phyloP scores from a whole-genome alignment of 176 grass and related monocot species.

The Carex cristatella region DNA sequence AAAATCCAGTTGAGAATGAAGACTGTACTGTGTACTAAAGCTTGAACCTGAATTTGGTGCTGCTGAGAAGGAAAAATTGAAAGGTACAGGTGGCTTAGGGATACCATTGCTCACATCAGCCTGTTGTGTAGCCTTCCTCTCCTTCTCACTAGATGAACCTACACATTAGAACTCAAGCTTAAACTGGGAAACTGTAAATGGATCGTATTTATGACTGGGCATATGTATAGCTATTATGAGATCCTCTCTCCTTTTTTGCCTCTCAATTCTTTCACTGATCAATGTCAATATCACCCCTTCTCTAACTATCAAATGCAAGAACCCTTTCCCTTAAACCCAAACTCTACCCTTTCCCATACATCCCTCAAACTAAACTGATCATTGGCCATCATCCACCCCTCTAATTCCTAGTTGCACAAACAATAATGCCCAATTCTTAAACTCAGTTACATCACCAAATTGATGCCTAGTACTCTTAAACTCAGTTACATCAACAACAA shows the following conservation, averaged over 20 bases:
- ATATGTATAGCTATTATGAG: background rate
- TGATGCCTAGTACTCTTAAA: too few species aligned
- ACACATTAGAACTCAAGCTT: background rate
- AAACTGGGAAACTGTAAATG: background rate
- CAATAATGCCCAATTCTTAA: background rate
- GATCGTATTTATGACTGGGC: background rate
- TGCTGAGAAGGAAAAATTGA: conserved; percentile 1
- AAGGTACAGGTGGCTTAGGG: background rate
- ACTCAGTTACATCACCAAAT: background rate
- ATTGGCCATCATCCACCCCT: conserved; percentile 4
- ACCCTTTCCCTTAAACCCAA: conserved; percentile 29
- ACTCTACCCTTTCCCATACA: background rate
- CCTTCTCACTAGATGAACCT: conserved; percentile 17
- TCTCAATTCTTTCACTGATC: conserved; percentile 23
- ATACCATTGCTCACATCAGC: conserved; percentile 17
- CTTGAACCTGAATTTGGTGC: conserved; percentile 3
- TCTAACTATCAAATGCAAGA: conserved; percentile 26
- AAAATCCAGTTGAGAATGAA: conserved; percentile 43
- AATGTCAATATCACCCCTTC: conserved; percentile 29
- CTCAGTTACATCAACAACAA: too few species aligned
- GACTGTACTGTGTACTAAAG: conserved; percentile 6
- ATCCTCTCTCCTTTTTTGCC: conserved; percentile 37
- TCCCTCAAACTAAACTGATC: background rate
- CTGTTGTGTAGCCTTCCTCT: background rate
- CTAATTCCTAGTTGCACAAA: background rate